Conservation (phyloP, 306 rosid species). For the Quercus engelmannii region DNA sequence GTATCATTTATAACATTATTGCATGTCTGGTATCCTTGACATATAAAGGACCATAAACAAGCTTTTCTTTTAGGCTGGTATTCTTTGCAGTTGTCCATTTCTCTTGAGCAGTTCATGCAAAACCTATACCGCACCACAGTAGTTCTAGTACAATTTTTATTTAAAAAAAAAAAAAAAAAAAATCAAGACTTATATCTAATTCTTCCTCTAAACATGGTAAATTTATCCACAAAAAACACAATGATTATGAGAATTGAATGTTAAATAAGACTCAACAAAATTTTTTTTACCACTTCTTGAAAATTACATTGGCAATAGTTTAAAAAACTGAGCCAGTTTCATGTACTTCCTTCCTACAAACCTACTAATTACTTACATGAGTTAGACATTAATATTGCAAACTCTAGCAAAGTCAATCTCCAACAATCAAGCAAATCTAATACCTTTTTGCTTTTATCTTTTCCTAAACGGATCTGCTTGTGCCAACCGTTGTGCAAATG, state of each 20-base stretch:
- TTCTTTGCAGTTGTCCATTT: too few relatives aligned
- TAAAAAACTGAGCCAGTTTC: neutral
- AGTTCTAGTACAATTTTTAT: too few relatives aligned
- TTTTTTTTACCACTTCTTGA: neutral
- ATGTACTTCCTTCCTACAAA: neutral
- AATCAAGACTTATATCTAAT: too few relatives aligned
- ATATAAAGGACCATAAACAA: too few relatives aligned
- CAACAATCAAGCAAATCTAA: neutral
- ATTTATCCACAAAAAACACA: too few relatives aligned
- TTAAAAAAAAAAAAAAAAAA: too few relatives aligned
- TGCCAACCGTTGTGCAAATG: neutral
- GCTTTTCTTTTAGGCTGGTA: too few relatives aligned
- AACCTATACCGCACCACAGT: too few relatives aligned
- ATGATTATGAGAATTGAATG: neutral
- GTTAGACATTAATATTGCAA: neutral
- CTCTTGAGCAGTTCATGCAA: too few relatives aligned
- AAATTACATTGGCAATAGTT: neutral
- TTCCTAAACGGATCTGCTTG: conserved; percentile 2
- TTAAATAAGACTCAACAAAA: neutral
- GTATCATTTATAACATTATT: too few relatives aligned
- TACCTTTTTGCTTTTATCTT: neutral
- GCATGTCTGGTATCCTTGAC: too few relatives aligned
- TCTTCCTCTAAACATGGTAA: too few relatives aligned
- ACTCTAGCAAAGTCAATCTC: neutral
- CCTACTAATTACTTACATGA: neutral